Base-by-base conservation (phyloP, 2,329 filamentous ascomycete genomes). In the Calcarisporium arbuscula region DNA sequence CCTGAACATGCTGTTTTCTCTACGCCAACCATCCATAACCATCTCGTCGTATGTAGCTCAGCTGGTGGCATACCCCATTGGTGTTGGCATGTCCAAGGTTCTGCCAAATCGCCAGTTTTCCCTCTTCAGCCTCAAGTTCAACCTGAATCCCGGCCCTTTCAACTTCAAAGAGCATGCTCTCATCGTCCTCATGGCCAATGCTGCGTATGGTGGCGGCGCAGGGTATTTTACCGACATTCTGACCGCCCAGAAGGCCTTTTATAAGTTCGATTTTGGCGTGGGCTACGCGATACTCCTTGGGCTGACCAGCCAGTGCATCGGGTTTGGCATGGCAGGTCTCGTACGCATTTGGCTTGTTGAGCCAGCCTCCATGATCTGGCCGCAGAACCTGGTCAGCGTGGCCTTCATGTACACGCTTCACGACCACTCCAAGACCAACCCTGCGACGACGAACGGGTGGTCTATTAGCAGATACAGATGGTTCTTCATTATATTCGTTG, bases 121-220 rank as follows among this genome's bases (percentile, higher is more conserved):
- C 2, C 5, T 44, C 2, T 28, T 32, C 4, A 19, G 17, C 1
- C 40, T 41, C 12, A 42, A 51, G 5, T 59, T 64, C 16, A 57
- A 48, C 0, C 43, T 61, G 6, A 73, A 72, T 35, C 67, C 69
- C 0, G 67, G 69, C 0, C 61, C 61, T 0, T 75, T 75, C 47
- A 69, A 61, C 38, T 64, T 65, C 37, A 76, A 75, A 43, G 70
- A 76, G 44, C 70, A 75, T 44, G 62, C 71, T 45, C 50, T 75
- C 5, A 65, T 74, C 30, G 64, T 64, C n/a, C 66, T 72, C 39
- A 72, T 72, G 67, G 69, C 76, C 20, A 77, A 77, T 47, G 68
- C 68, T 0, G 60, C 62, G 1, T 65, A 58, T 30, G 43, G 37
- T 2, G 45, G 48, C 1, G 35, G 45, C 16, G 43, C 51, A 32